phyloP scores from a whole-genome alignment of 306 rosid species.

The Astragalus membranaceus region DNA sequence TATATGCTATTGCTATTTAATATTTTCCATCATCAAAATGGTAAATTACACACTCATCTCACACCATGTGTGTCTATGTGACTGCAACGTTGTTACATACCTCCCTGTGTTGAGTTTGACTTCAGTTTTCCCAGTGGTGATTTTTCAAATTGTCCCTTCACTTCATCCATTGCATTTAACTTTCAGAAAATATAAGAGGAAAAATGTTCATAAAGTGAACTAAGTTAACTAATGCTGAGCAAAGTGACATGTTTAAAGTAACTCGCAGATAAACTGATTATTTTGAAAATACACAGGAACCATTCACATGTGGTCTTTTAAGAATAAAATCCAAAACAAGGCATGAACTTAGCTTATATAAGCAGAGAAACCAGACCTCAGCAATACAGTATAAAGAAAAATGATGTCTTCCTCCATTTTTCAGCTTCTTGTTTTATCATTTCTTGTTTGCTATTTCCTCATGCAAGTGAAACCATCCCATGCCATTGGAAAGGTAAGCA shows the following conservation, averaged over 20 bases:
- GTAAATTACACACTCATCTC: background rate
- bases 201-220: too few species aligned
- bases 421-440: background rate
- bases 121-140: too few species aligned
- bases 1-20: background rate
- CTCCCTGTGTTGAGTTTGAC: background rate
- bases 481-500: background rate
- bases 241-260: background rate
- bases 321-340: background rate
- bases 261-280: background rate
- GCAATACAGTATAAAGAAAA: background rate
- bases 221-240: background rate
- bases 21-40: background rate
- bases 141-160: too few species aligned
- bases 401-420: background rate
- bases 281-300: background rate
- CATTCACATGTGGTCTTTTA: background rate
- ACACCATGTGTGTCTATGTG: background rate
- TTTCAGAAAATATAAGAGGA: too few species aligned
- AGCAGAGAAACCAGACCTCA: background rate
- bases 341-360: background rate
- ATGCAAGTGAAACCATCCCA: conserved; percentile 5
- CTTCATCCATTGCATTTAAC: too few species aligned
- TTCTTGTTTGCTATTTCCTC: background rate
- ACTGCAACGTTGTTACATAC: background rate